Conservation (phyloP, 805 yeast genomes). For the Candida ulmi region DNA sequence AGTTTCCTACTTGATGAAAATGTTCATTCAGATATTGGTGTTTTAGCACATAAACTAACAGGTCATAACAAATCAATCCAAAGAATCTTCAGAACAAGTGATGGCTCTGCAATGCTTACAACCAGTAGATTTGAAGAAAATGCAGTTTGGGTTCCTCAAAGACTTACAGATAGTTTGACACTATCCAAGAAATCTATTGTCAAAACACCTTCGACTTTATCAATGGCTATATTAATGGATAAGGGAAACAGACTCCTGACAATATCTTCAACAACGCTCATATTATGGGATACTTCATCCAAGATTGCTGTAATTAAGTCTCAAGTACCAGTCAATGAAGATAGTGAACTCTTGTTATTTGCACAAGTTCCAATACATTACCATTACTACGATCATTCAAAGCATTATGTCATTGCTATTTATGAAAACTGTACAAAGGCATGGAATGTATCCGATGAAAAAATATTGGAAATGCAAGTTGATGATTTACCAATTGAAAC, state of each 20-base stretch:
- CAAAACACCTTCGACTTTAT: conserved; percentile 40
- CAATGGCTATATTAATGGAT: conserved; percentile 43
- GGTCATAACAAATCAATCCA: conserved; percentile 85
- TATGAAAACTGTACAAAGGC: conserved; percentile 35
- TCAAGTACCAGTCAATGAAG: conserved; percentile 9
- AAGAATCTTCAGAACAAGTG: conserved; percentile 57
- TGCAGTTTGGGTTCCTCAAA: conserved; percentile 51
- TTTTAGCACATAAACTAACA: conserved; percentile 54
- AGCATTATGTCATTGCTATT: conserved; percentile 47
- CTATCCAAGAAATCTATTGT: conserved; percentile 35
- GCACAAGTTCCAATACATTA: conserved; percentile 29
- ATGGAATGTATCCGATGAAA: conserved; percentile 31
- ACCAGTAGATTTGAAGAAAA: conserved; percentile 58
- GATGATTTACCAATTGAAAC: conserved; percentile 33
- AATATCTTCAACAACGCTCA: conserved; percentile 37
- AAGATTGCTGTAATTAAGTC: conserved; percentile 21
- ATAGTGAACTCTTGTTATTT: conserved; percentile 23
- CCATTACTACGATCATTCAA: conserved; percentile 21
- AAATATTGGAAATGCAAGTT: conserved; percentile 28
- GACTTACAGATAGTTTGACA: conserved; percentile 27
- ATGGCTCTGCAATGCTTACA: conserved; percentile 57
- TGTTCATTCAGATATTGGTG: conserved; percentile 14
- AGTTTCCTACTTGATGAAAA: conserved; percentile 17
- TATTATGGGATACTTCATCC: conserved; percentile 55
- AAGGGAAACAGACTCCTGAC: conserved; percentile 42